These are phyloP conservation scores for Didymellaceae sp. DNA, from an alignment of 2,329 filamentous ascomycete genomes.

Conservation along the genomic window DNA sequence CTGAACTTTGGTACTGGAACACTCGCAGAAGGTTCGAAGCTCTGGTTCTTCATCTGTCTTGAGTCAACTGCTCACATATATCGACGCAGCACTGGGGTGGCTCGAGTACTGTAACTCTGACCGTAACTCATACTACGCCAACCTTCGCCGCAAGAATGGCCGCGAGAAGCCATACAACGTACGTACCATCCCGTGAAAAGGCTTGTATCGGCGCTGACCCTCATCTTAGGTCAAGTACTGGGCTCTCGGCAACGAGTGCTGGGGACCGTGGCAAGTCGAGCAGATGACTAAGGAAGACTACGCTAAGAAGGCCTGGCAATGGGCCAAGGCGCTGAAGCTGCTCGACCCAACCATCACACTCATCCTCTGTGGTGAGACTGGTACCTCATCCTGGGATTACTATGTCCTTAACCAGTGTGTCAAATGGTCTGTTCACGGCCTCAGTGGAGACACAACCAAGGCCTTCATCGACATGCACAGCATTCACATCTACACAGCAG, in stretches of 20 bases:
- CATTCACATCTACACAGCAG: slow-evolving; percentile 79
- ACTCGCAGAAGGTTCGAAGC: slow-evolving; percentile 58
- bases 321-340: slow-evolving; percentile 75
- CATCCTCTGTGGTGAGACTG: slow-evolving; percentile 77
- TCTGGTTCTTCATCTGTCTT: neutral
- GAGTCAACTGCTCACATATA: slow-evolving; percentile 36
- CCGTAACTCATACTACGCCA: slow-evolving; percentile 81
- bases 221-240: slow-evolving; percentile 71
- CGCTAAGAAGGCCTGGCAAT: slow-evolving; percentile 71
- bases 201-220: slow-evolving; percentile 3
- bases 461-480: slow-evolving; percentile 78
- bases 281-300: slow-evolving; percentile 74
- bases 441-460: slow-evolving; percentile 56
- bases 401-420: slow-evolving; percentile 75
- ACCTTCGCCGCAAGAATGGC: slow-evolving; percentile 77
- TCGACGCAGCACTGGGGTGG: slow-evolving; percentile 68
- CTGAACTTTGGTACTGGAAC: slow-evolving; percentile 80
- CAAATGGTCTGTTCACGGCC: slow-evolving; percentile 56
- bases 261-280: slow-evolving; percentile 71
- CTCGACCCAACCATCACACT: slow-evolving; percentile 72
- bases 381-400: slow-evolving; percentile 73
- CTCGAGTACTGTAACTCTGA: slow-evolving; percentile 85
- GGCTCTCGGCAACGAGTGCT: slow-evolving; percentile 79
- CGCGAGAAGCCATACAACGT: slow-evolving; percentile 76
- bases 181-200: slow-evolving; percentile 2